These are phyloP conservation scores for Angomonas ambiguus DNA, from an alignment of 208 protist genomes.

Conservation along the genomic window DNA sequence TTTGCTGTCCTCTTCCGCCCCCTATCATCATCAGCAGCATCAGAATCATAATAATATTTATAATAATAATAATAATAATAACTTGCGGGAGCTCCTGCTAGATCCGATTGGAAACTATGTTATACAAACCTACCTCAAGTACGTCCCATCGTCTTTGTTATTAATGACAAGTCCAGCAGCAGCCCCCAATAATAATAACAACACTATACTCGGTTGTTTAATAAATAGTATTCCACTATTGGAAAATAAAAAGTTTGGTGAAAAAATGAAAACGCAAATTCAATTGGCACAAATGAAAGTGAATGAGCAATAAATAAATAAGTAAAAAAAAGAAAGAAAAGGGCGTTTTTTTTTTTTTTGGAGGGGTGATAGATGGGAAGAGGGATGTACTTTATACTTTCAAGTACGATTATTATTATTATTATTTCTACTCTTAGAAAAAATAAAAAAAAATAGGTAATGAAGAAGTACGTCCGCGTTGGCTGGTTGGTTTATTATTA, in stretches of 20 bases:
- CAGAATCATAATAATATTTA: no score
- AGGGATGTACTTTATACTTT: neutral
- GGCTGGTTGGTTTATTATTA: slow-evolving; percentile 15
- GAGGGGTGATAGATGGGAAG: slow-evolving; percentile 3
- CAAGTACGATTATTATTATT: neutral
- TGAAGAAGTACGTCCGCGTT: slow-evolving; percentile 9
- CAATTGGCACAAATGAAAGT: slow-evolving; percentile 47
- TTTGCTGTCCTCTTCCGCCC: no score
- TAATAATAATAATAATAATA: no score
- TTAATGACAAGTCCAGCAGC: no score
- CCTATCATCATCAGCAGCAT: no score
- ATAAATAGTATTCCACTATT: slow-evolving; percentile 36
- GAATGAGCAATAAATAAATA: slow-evolving; percentile 20
- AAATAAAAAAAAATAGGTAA: no score
- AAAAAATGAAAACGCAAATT: slow-evolving; percentile 50
- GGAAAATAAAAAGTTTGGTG: slow-evolving; percentile 51
- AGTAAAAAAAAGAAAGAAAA: neutral
- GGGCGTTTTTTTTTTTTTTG: slow-evolving; percentile 14
- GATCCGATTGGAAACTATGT: slow-evolving; percentile 97
- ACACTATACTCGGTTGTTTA: slow-evolving; percentile 32
- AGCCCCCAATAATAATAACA: neutral
- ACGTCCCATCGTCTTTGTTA: slow-evolving; percentile 40
- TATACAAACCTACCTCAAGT: slow-evolving; percentile 91
- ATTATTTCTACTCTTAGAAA: slow-evolving; percentile 18
- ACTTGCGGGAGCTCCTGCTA: slow-evolving; percentile 72